Percentiles rank a stretch among this genome's conserved stretches.
Evolutionary conservation across 345 rosid genomes (phyloP).

Genomic region (Citrus cavaleriei): DNA sequence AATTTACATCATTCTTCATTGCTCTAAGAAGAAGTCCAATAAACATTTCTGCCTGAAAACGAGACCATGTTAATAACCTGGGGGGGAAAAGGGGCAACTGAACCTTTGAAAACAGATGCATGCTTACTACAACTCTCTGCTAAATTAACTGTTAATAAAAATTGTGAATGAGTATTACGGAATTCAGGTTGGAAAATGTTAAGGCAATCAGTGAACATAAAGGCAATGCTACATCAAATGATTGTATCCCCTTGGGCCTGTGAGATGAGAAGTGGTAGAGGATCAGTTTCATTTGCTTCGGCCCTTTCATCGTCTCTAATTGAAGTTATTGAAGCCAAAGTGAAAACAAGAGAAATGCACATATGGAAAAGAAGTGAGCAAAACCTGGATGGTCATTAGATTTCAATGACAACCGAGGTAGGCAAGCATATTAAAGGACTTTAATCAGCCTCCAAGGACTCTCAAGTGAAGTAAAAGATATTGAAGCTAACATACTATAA

Average conservation of each 20-base stretch:
- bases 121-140: neutral
- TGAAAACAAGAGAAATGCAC: neutral
- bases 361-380: neutral
- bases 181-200: neutral
- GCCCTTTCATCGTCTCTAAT: neutral
- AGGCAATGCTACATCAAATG: neutral
- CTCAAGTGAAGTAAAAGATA: neutral
- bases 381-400: neutral
- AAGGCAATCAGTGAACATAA: neutral
- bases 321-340: neutral
- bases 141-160: neutral
- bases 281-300: neutral
- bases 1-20: slow-evolving; percentile 84
- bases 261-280: neutral
- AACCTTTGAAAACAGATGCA: neutral
- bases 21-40: slow-evolving; percentile 88
- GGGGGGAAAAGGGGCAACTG: neutral
- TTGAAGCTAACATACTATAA: neutral
- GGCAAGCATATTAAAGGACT: neutral
- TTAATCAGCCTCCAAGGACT: neutral
- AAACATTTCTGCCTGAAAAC: slow-evolving; percentile 83
- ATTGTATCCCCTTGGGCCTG: neutral
- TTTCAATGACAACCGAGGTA: neutral
- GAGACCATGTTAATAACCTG: slow-evolving; percentile 26
- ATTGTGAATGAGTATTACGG: neutral